Conservation (phyloP, 2,329 filamentous ascomycete species). For the Pezicula neosporulosa region DNA sequence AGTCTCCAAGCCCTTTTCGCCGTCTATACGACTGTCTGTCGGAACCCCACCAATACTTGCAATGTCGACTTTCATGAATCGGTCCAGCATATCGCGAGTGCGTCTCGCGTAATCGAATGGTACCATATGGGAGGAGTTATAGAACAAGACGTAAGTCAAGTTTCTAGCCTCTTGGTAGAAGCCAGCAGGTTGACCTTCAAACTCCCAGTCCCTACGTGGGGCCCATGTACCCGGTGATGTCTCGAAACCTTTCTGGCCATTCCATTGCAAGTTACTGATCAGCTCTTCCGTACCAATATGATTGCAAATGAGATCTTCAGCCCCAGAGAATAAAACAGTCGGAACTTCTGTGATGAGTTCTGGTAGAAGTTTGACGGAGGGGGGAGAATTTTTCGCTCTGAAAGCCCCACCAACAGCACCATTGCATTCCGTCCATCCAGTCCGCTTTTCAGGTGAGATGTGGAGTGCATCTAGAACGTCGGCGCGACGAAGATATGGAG, state of each 20-base stretch:
- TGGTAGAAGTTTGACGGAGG: constrained; percentile 73
- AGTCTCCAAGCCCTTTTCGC: constrained; percentile 63
- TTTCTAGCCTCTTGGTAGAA: constrained; percentile 95
- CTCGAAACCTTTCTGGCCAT: constrained; percentile 88
- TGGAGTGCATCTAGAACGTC: constrained; percentile 81
- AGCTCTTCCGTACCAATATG: constrained; percentile 89
- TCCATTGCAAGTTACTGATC: constrained; percentile 89
- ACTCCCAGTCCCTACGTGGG: constrained; percentile 89
- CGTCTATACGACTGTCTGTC: constrained; percentile 65
- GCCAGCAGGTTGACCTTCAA: constrained; percentile 82
- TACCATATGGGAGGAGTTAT: constrained; percentile 97
- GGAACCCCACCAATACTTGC: constrained; percentile 75
- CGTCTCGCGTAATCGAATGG: constrained; percentile 88
- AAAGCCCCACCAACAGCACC: constrained; percentile 75
- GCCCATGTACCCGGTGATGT: constrained; percentile 82
- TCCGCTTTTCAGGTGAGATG: constrained; percentile 74
- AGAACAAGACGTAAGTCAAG: constrained; percentile 90
- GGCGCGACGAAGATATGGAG: constrained; percentile 77
- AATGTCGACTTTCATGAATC: constrained; percentile 92
- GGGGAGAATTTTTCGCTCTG: constrained; percentile 64
- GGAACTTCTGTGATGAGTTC: constrained; percentile 73
- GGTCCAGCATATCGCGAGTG: constrained; percentile 92
- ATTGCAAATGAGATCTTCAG: constrained; percentile 95
- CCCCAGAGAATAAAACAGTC: constrained; percentile 86
- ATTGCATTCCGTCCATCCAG: constrained; percentile 90